phyloP scores from a whole-genome alignment of 2,329 filamentous ascomycete species.

The Colletotrichum ledebouriae region DNA sequence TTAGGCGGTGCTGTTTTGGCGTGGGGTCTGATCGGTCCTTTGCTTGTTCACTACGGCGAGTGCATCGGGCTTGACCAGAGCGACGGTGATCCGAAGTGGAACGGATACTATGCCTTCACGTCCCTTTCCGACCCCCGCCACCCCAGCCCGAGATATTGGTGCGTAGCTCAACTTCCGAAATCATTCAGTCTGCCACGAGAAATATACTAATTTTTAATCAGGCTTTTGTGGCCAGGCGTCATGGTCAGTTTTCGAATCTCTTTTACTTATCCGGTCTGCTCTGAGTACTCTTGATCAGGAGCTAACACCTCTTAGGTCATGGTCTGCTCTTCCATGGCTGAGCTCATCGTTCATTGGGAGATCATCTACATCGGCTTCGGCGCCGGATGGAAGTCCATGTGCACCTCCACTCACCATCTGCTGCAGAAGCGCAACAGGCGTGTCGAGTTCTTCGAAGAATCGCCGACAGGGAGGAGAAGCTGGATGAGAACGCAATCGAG shows the following conservation, averaged over 20 bases:
- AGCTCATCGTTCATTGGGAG: slow-evolving; percentile 57
- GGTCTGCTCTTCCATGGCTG: slow-evolving; percentile 54
- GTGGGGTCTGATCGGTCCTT: too few species aligned
- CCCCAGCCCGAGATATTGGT: slow-evolving; percentile 55
- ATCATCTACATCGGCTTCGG: slow-evolving; percentile 53
- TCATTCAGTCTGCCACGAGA: too few species aligned
- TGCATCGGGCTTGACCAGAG: slow-evolving; percentile 58
- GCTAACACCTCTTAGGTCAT: slow-evolving; percentile 41
- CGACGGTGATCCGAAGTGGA: slow-evolving; percentile 48
- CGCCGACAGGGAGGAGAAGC: slow-evolving; percentile 52
- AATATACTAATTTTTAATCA: too few species aligned
- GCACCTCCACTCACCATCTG: slow-evolving; percentile 48
- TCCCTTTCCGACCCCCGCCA: slow-evolving; percentile 49
- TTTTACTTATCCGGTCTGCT: too few species aligned
- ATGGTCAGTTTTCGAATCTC: slow-evolving; percentile 48
- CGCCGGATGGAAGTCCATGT: slow-evolving; percentile 51
- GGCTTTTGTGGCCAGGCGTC: slow-evolving; percentile 60
- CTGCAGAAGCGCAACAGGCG: slow-evolving; percentile 51
- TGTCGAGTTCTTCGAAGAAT: slow-evolving; percentile 52
- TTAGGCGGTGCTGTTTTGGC: too few species aligned
- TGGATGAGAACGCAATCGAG: slow-evolving; percentile 51
- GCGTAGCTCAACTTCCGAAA: too few species aligned
- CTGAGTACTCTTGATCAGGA: too few species aligned
- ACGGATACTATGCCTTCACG: slow-evolving; percentile 49
- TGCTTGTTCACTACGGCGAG: slow-evolving; percentile 51